Percentiles rank a stretch among this genome's conserved stretches.
Evolutionary conservation across 1,284 basidiomycete genomes (phyloP).

Genomic region (Exobasidium rhododendri): DNA sequence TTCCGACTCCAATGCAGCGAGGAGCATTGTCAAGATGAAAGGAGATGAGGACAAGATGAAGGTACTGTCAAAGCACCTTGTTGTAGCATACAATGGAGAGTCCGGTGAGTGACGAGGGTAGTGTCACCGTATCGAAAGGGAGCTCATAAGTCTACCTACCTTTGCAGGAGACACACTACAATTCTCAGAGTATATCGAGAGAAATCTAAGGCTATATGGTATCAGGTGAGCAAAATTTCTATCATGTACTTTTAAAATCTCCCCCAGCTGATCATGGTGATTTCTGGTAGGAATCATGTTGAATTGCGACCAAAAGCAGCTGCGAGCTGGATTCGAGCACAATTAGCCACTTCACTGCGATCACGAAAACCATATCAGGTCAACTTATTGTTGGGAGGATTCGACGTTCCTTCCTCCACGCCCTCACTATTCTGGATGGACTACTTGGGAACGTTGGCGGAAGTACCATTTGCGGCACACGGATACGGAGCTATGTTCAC

Average conservation of each 20-base stretch:
- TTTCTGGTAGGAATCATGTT: conserved; percentile 60
- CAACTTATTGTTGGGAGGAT: conserved; percentile 88
- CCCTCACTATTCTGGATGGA: conserved; percentile 92
- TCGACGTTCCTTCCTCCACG: conserved; percentile 65
- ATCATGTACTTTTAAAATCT: not conserved
- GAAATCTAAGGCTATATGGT: conserved; percentile 91
- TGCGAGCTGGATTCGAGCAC: conserved; percentile 87
- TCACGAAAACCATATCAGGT: conserved; percentile 85
- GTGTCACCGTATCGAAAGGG: too few species aligned
- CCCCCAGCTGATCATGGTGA: not conserved
- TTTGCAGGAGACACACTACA: conserved; percentile 81
- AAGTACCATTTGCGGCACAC: conserved; percentile 90
- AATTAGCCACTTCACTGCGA: conserved; percentile 82
- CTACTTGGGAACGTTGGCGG: conserved; percentile 82
- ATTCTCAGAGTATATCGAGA: conserved; percentile 92
- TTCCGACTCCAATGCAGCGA: conserved; percentile 80
- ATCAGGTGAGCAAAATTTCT: conserved; percentile 65
- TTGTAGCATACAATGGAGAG: conserved; percentile 94
- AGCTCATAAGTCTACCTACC: not conserved
- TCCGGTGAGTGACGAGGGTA: conserved; percentile 57
- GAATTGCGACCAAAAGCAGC: conserved; percentile 84
- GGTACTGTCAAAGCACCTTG: conserved; percentile 79
- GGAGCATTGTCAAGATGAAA: conserved; percentile 97
- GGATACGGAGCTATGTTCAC: conserved; percentile 93
- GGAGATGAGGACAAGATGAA: conserved; percentile 96